Conservation (phyloP, 805 yeast species). For the Saccharomycopsis fodiens region DNA sequence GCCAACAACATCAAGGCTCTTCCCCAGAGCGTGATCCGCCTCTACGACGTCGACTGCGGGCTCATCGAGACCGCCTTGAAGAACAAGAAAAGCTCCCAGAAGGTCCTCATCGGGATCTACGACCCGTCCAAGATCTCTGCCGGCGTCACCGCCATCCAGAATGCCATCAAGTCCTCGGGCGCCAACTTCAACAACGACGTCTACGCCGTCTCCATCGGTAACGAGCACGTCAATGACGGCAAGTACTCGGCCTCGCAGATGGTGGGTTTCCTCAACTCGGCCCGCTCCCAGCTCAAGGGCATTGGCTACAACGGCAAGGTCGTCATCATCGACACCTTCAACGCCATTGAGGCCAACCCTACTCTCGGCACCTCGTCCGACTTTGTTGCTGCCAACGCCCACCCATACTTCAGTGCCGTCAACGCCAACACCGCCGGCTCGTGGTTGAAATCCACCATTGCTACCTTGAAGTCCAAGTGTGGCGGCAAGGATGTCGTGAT, state of each 20-base stretch:
- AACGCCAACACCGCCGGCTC: conserved; percentile 75
- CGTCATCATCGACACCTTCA: conserved; percentile 91
- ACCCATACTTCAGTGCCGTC: conserved; percentile 91
- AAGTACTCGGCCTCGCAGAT: conserved; percentile 65
- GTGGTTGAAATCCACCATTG: conserved; percentile 40
- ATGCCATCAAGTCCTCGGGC: conserved; percentile 62
- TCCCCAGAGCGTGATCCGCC: conserved; percentile 51
- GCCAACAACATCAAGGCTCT: conserved; percentile 49
- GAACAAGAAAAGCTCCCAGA: conserved; percentile 54
- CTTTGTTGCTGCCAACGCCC: conserved; percentile 94
- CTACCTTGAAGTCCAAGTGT: conserved; percentile 1
- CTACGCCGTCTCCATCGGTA: conserved; percentile 81
- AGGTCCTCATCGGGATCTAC: conserved; percentile 69
- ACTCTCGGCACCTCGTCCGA: conserved; percentile 66
- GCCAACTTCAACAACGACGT: conserved; percentile 33
- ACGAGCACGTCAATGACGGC: conserved; percentile 91
- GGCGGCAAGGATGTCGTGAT: conserved; percentile 52
- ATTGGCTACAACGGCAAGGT: conserved; percentile 91
- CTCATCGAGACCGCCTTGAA: conserved; percentile 68
- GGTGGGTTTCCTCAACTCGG: conserved; percentile 51
- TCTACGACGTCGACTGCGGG: conserved; percentile 81
- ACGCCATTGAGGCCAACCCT: conserved; percentile 91
- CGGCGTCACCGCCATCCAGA: conserved; percentile 47
- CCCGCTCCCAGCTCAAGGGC: conserved; percentile 58
- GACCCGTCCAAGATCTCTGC: conserved; percentile 44